Evolutionary conservation across 306 rosid genomes (phyloP).

Genomic region (Cicer cuneatum): DNA sequence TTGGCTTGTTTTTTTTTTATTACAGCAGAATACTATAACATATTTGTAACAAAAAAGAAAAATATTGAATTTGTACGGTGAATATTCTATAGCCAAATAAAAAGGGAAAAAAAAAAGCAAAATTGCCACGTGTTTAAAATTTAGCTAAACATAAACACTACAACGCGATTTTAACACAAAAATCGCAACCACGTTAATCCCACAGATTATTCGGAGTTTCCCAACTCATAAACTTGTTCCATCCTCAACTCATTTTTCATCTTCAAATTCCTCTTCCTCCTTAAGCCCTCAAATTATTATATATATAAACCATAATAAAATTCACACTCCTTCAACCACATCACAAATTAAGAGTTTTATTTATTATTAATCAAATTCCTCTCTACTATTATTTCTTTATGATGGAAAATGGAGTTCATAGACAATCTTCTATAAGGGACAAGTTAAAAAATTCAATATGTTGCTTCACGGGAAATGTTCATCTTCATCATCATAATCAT

Average conservation of each 20-base stretch:
- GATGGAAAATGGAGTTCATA: conserved; percentile 28
- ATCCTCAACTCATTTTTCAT: neutral
- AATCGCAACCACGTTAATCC: conserved; percentile 50
- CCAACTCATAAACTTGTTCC: conserved; percentile 33
- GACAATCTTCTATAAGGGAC: conserved; percentile 37
- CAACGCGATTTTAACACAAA: conserved; percentile 44
- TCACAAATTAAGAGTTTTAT: neutral
- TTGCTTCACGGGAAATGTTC: conserved; percentile 39
- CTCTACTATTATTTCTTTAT: neutral
- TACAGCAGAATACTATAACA: neutral
- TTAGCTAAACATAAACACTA: neutral
- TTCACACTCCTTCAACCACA: neutral
- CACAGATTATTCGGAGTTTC: conserved; percentile 42
- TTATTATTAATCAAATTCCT: neutral
- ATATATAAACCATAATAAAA: conserved; percentile 6
- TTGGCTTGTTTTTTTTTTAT: neutral
- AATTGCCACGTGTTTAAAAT: conserved; percentile 6
- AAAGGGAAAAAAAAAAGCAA: neutral
- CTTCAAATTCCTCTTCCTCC: neutral
- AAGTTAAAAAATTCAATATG: conserved; percentile 47
- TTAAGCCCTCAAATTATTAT: neutral
- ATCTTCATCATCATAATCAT: neutral
- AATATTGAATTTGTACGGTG: neutral
- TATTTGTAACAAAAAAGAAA: neutral
- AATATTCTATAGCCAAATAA: neutral